Conservation (phyloP, 1,139 yeast species). For the Debaryomycetaceae sp. region DNA sequence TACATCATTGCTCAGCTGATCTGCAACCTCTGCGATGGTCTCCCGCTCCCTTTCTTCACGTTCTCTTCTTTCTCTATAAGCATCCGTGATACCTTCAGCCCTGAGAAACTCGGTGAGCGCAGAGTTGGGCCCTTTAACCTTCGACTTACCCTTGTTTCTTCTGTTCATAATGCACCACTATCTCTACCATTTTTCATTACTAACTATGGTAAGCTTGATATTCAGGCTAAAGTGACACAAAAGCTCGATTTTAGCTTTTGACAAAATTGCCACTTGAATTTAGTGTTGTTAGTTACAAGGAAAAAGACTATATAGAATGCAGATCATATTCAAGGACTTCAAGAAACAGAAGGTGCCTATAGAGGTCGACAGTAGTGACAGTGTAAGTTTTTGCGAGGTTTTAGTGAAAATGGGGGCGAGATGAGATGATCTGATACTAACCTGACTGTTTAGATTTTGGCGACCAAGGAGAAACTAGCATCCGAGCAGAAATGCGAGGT, state of each 20-base stretch:
- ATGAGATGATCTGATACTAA: conserved; percentile 2
- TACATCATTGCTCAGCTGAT: conserved; percentile 4
- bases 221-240: conserved; percentile 1
- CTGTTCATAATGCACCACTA: conserved; percentile 16
- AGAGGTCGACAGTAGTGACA: conserved; percentile 67
- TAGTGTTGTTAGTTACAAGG: not conserved
- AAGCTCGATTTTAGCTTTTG: not conserved
- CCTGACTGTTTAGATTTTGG: conserved; percentile 44
- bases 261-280: conserved; percentile 4
- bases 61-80: conserved; percentile 61
- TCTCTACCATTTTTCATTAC: not conserved
- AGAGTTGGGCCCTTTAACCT: conserved; percentile 73
- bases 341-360: conserved; percentile 84
- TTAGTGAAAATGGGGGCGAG: not conserved
- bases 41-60: conserved; percentile 2
- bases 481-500: conserved; percentile 65
- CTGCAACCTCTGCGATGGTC: not conserved
- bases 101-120: conserved; percentile 74
- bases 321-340: conserved; percentile 83
- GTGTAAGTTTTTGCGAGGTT: conserved; percentile 44
- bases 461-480: conserved; percentile 74
- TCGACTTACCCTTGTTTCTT: conserved; percentile 23
- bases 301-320: conserved; percentile 44
- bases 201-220: too few relatives aligned
- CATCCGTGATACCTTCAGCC: conserved; percentile 84